Base-by-base conservation (phyloP, 306 rosid species). In the Parietaria judaica region DNA sequence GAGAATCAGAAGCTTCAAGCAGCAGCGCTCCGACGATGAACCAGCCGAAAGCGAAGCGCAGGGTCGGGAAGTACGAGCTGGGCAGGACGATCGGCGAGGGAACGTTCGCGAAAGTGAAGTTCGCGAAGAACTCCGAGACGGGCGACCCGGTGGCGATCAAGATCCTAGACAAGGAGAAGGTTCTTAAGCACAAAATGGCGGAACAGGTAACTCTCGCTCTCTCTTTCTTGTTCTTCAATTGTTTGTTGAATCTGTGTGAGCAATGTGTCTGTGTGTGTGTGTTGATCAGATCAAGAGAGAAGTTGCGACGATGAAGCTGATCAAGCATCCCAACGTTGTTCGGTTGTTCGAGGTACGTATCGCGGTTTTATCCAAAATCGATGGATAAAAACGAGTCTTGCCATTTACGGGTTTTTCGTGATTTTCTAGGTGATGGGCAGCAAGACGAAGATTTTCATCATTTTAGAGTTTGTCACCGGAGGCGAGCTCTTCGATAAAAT, bases 51-150 rank as follows among this genome's bases (percentile, higher is more conserved):
- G 64, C 80, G 44, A 92, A 92, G 90, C 88, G 99, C 14, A 79
- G 81, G 36, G 91, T 92, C 10, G 99, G 99, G 65, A 92, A 79
- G 70, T 92, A 92, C 66, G 99, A 92, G 73, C 74, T 92, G 6
- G 99, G 99, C 58, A 86, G 96, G 77, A 92, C 96, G 45, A 92
- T 92, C 60, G 99, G 99, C 2, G 99, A 92, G 80, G 99, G 99
- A 39, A 80, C 99, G 52, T 92, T 92, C 74, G 99, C 99, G 14
- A 92, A 92, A 76, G 99, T 92, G 69, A 92, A 88, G 68, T 79
- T 88, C 64, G 99, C 88, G 36, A 82, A 84, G 74, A 88, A 92
- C 80, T 80, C 95, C 1, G 83, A 86, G 80, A 88, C 85, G 7
- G 76, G 74, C 39, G 96, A 86, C 0, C 70, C 72, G 31, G 96